Evolutionary conservation across 805 yeast genomes (phyloP).

Genomic region (Yamadazyma phyllophila): DNA sequence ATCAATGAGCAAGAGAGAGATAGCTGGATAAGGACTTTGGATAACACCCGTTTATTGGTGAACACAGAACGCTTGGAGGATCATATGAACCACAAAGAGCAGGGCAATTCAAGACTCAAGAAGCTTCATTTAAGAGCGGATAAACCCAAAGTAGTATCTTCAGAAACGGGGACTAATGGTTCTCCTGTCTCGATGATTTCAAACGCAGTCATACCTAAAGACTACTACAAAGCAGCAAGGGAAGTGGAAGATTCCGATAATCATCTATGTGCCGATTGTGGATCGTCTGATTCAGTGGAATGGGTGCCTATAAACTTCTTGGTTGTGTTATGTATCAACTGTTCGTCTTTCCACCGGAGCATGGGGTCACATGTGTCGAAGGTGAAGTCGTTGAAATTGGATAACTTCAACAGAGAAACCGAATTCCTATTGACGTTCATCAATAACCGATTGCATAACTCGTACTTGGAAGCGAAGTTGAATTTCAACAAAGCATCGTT

Average conservation of each 20-base stretch:
- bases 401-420: constrained; percentile 61
- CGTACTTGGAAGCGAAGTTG: constrained; percentile 52
- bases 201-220: constrained; percentile 19
- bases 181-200: constrained; percentile 35
- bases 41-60: constrained; percentile 46
- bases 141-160: constrained; percentile 17
- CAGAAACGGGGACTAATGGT: constrained; percentile 11
- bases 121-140: constrained; percentile 7
- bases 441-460: constrained; percentile 56
- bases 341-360: constrained; percentile 86
- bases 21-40: constrained; percentile 65
- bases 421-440: constrained; percentile 50
- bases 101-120: constrained; percentile 5
- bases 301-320: constrained; percentile 83
- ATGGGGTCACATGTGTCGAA: constrained; percentile 81
- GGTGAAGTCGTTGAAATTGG: constrained; percentile 74
- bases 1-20: constrained; percentile 63
- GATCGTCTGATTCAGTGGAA: constrained; percentile 60
- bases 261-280: constrained; percentile 76
- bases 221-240: constrained; percentile 39
- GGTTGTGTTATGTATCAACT: constrained; percentile 73
- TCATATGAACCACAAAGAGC: constrained; percentile 6
- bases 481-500: constrained; percentile 7
- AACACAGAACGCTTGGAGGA: constrained; percentile 11
- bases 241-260: constrained; percentile 51